Conservation (phyloP, 2,329 filamentous ascomycete species). For the Fusarium penzigii region DNA sequence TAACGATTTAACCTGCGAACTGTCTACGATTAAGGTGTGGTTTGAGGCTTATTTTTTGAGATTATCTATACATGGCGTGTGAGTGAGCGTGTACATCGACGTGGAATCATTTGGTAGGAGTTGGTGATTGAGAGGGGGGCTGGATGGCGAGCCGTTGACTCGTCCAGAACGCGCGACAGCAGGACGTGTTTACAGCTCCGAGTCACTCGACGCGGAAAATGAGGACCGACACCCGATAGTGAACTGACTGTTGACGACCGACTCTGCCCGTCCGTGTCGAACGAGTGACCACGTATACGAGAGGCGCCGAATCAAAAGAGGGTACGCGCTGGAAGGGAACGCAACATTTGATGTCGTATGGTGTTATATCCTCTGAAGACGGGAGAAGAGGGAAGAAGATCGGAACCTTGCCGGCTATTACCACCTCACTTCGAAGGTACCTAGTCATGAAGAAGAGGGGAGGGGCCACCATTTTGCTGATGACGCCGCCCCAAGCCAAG, state of each 20-base stretch:
- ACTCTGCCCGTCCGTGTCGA: constrained; percentile 16
- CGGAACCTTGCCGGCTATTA: too few relatives aligned
- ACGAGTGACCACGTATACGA: constrained; percentile 13
- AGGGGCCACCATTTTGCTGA: constrained; percentile 9
- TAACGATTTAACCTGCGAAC: constrained; percentile 10
- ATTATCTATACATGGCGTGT: constrained; percentile 29
- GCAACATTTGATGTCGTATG: constrained; percentile 9
- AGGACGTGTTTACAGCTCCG: neutral
- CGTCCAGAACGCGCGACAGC: constrained; percentile 15
- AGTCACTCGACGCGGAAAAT: neutral
- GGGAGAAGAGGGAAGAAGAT: neutral
- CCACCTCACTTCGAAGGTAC: too few relatives aligned
- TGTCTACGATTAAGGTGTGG: constrained; percentile 25
- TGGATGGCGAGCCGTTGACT: constrained; percentile 15
- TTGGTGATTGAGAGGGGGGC: constrained; percentile 29
- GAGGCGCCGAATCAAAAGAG: constrained; percentile 23
- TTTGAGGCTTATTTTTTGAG: constrained; percentile 14
- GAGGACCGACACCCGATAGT: neutral
- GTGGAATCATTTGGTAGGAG: constrained; percentile 28
- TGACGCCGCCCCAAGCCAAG: constrained; percentile 23
- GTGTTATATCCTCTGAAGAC: constrained; percentile 6
- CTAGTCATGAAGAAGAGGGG: too few relatives aligned
- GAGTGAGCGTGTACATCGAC: constrained; percentile 33
- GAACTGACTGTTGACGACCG: constrained; percentile 6
- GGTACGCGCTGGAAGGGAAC: constrained; percentile 13